Conservation (phyloP, 306 rosid genomes). For the Amphicarpaea edgeworthii region DNA sequence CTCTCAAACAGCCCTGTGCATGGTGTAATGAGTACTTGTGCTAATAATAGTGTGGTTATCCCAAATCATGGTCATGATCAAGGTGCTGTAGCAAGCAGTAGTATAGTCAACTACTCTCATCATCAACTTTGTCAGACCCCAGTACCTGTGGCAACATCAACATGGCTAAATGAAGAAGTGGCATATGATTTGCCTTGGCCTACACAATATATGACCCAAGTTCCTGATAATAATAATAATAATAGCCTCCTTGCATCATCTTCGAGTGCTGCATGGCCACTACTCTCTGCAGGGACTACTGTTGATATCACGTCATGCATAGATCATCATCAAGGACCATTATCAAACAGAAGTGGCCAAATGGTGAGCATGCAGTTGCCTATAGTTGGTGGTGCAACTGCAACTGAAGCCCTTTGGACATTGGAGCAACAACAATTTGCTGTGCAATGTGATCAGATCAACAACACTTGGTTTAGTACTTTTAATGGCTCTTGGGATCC, state of each 20-base stretch:
- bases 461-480: slow-evolving; percentile 48
- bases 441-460: slow-evolving; percentile 49
- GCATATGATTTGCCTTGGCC: slow-evolving; percentile 51
- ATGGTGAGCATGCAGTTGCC: slow-evolving; percentile 45
- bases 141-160: slow-evolving; percentile 42
- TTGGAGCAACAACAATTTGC: slow-evolving; percentile 46
- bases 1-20: not conserved
- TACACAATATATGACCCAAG: slow-evolving; percentile 38
- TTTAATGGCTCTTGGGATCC: slow-evolving; percentile 59
- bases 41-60: slow-evolving; percentile 38
- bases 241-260: slow-evolving; percentile 34
- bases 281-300: slow-evolving; percentile 43
- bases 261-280: slow-evolving; percentile 41
- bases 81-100: slow-evolving; percentile 11
- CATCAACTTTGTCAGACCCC: slow-evolving; percentile 45
- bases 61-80: slow-evolving; percentile 40
- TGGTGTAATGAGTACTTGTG: not conserved
- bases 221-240: too few relatives aligned
- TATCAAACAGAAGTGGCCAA: slow-evolving; percentile 41
- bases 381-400: slow-evolving; percentile 32
- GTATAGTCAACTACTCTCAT: slow-evolving; percentile 36
- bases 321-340: slow-evolving; percentile 39
- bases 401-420: slow-evolving; percentile 48
- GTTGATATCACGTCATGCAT: slow-evolving; percentile 42
- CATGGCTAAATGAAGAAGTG: slow-evolving; percentile 54